Base-by-base conservation (phyloP, 2,329 filamentous ascomycete genomes). In the Paraphaeosphaeria sporulosa region DNA sequence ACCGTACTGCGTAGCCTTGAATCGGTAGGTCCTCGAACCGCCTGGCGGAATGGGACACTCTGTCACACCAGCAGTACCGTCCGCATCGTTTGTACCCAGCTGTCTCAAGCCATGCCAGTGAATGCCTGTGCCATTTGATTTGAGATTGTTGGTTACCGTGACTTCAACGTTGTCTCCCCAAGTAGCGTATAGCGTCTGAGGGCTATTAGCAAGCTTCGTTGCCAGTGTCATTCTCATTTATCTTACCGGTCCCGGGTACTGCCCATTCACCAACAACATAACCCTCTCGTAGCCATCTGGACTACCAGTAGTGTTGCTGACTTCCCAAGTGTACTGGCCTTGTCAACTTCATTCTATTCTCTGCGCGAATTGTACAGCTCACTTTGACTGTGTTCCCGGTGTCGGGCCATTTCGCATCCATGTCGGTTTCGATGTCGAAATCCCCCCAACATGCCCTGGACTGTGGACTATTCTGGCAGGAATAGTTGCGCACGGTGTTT, bases 1-100 rank as follows among this genome's bases (percentile, higher is more conserved):
- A 40, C 75, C 75, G 40, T 74, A 76, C 52, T 78, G 74, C 2
- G 73, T 77, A 3, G 74, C 73, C 46, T 73, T 71, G 66, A 75
- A 78, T 9, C 61, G 71, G 57, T 76, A 78, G 3, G 70, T 63
- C 36, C 66, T 74, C 9, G 65, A 71, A n/a, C 64, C 63, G 1
- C 85, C 86, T 0, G 89, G 89, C 5, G 87, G 80, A 60, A 91
- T 87, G 1, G 90, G 89, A 64, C 90, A 93, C 73, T 92, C 88
- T 12, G 84, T 85, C 25, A 86, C 71, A 30, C 83, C 81, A 25
- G 78, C 78, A 4, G 80, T 78, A 12, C 82, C 82, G 63, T 84
- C 82, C 64, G 77, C 74, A 47, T 82, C 70, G 25, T 76, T 76
- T 8, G 73, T 75, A 40, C 77, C 72, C 8, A 80, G 65, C 63